Base-by-base conservation (phyloP, 768 basidiomycete genomes). In the Coprinopsis marcescibilis region DNA sequence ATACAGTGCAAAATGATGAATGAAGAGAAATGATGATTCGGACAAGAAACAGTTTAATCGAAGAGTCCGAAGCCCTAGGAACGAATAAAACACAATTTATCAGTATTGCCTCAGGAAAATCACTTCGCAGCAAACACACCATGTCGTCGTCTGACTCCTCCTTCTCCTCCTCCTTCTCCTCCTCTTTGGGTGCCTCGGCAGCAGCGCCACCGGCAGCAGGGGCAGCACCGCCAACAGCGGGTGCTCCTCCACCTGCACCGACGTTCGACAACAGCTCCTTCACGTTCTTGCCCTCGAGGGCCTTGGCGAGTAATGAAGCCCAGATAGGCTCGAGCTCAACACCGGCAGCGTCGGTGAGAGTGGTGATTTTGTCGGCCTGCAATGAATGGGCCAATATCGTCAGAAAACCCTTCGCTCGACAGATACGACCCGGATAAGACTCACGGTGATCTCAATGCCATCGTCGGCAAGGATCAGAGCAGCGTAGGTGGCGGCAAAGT, bases 381-480 rank as follows among this genome's bases (percentile, higher is more conserved):
- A 49, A 30, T n/a, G 11, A 19, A 20, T 37, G 17, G 35, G 36
- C 4, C 37, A 21, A 45, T 26, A 43, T 19, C 24, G 27, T 52
- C 35, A 33, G 30, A 52, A 50, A 39, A 46, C 51, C 48, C 48
- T 42, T 14, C 17, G 37, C 19, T 32, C 1, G 42, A 3, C 15
- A 13, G 19, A 30, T 24, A 20, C n/a, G n/a, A 19, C 36, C 23
- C 38, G 32, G 20, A 13, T n/a, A 17, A 21, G 25, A 81, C 91
- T 59, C 60, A 96, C 94, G 55, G 95, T 96, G 64, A 99, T 97
- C 77, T 97, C 95, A 62, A 95, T 72, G 59, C 85, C 85, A 55
- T 96, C 94, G 73, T 98, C 96, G 57, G 93, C 94, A 64, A 98
- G 91, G 72, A 97, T 97, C 62, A 99, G 87, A 57, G 92, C 89